Evolutionary conservation across 495 filamentous ascomycete genomes (phyloP).

Genomic region (Ascodesmis nigricans): DNA sequence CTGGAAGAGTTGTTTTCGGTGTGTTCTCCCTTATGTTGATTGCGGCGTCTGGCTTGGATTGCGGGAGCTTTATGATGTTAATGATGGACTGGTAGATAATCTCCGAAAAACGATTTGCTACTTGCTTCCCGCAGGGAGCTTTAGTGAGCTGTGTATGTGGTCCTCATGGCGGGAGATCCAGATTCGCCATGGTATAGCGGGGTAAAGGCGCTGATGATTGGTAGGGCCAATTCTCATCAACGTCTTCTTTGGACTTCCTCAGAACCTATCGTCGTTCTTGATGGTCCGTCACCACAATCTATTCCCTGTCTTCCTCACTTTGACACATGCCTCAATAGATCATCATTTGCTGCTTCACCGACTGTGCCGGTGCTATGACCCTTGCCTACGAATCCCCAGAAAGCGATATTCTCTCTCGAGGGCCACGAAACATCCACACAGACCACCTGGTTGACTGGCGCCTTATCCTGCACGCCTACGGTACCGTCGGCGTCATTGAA

Average conservation of each 20-base stretch:
- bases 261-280: slow-evolving; percentile 41
- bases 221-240: slow-evolving; percentile 41
- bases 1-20: slow-evolving; percentile 33
- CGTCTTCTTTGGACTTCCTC: slow-evolving; percentile 44
- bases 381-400: slow-evolving; percentile 52
- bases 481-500: slow-evolving; percentile 38
- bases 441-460: slow-evolving; percentile 44
- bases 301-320: slow-evolving; percentile 12
- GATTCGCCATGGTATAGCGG: not conserved
- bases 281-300: slow-evolving; percentile 58
- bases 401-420: slow-evolving; percentile 39
- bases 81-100: slow-evolving; percentile 28
- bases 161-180: too few species aligned
- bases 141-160: slow-evolving; percentile 35
- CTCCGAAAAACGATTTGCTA: slow-evolving; percentile 35
- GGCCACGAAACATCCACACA: slow-evolving; percentile 35
- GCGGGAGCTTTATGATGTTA: too few species aligned
- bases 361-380: slow-evolving; percentile 39
- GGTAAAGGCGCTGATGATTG: not conserved
- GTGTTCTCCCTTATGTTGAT: not conserved
- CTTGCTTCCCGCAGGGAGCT: slow-evolving; percentile 39
- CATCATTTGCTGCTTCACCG: slow-evolving; percentile 41
- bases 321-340: slow-evolving; percentile 1
- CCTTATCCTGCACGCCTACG: slow-evolving; percentile 40
- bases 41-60: slow-evolving; percentile 1